Evolutionary conservation across 768 basidiomycete genomes (phyloP).

Genomic region (Leccinum longicurvipes): DNA sequence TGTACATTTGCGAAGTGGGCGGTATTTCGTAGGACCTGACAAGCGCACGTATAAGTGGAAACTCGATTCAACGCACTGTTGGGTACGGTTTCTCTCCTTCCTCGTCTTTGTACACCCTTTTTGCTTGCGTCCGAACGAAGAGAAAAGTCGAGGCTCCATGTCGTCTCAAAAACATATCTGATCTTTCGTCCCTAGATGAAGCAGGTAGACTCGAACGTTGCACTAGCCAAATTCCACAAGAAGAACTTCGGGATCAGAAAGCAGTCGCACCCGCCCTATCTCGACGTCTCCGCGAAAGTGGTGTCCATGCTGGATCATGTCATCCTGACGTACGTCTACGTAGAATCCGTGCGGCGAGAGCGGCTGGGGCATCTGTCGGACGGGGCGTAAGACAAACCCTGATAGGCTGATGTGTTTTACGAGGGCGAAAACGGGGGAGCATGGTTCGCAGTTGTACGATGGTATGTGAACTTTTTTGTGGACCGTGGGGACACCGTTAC

Average conservation of each 20-base stretch:
- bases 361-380: slow-evolving; percentile 14
- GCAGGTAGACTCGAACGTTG: slow-evolving; percentile 5
- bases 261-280: slow-evolving; percentile 23
- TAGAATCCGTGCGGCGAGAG: slow-evolving; percentile 25
- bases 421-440: background rate
- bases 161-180: background rate
- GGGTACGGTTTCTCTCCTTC: slow-evolving; percentile 12
- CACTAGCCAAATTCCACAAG: slow-evolving; percentile 21
- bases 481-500: background rate
- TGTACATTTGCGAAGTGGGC: slow-evolving; percentile 24
- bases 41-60: slow-evolving; percentile 35
- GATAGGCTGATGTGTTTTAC: background rate
- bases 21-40: slow-evolving; percentile 33
- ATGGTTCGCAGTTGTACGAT: background rate
- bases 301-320: slow-evolving; percentile 26
- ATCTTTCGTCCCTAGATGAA: slow-evolving; percentile 20
- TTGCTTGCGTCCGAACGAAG: background rate
- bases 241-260: slow-evolving; percentile 24
- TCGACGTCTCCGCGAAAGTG: slow-evolving; percentile 20
- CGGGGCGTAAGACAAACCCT: background rate
- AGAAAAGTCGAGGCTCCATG: background rate
- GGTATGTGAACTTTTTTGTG: background rate
- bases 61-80: slow-evolving; percentile 25
- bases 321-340: slow-evolving; percentile 26
- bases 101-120: background rate